Base-by-base conservation (phyloP, 169 alveolate genomes). In the Cryptosporidium ubiquitum region DNA sequence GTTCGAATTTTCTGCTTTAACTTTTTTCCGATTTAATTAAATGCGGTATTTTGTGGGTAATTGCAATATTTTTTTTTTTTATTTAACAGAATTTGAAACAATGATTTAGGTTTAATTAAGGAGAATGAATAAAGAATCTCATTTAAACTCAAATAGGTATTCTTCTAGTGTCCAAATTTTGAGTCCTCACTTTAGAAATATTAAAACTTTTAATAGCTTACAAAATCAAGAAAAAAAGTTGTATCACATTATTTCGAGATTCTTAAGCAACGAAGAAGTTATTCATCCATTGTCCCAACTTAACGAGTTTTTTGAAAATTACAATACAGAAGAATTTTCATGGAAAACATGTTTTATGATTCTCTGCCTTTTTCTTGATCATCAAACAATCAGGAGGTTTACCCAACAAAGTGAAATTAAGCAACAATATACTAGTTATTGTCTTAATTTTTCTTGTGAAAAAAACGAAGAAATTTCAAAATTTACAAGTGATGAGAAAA, bases 351-450 rank as follows among this genome's bases (percentile, higher is more conserved):
- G 42, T 10, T 69, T 68, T 40, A 69, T n/a, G 39, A 12, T 42
- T 12, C 84, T 69, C 29, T 69, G 84, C 42, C 47, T 69, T 42
- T 69, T 69, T 44, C 64, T 69, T 23, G 84, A 69, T 26, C 58
- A 69, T 20, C 66, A 69, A 47, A 69, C 42, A 31, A 42, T 69
- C 14, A 69, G n/a, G 20, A 23, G 57, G 14, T 69, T 39, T 42
- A 3, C 23, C 31, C 64, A 7, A 42, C 20, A 51, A 14, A 29
- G 23, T 12, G 64, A 68, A 29, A 6, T 10, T 23, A 31, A 18
- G 29, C 18, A 68, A 26, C 52, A 2, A 2, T 0, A 14, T 47
- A 12, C 0, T 47, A 1, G 55, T 20, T 14, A 2, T 3, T 47
- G 12, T 47, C 5, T 14, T 47, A 20, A 47, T 47, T 47, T 47